Evolutionary conservation across 2,329 filamentous ascomycete genomes (phyloP), one percentile per base, ranked within the genome.

Genomic region (Colletotrichum incanum): DNA sequence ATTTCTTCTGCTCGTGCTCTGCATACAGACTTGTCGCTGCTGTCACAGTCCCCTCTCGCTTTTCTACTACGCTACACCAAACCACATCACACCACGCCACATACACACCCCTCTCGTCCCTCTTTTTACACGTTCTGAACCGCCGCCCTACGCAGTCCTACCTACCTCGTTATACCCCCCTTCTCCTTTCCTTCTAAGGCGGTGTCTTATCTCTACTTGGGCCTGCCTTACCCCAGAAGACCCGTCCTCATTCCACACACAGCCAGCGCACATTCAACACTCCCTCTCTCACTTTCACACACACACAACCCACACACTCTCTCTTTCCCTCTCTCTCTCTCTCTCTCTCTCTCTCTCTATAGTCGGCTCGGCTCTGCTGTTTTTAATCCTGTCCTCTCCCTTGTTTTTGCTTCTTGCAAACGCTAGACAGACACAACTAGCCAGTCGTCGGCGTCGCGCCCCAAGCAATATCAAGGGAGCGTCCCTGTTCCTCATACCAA

Each of bases 131-230:
- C 59, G 69, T 69, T 72, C 69, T 64, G 37, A 72, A 64, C 59
- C 65, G 59, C 65, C 52, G 69, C 65, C 69, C 59, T 72, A 72
- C 69, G 69, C 59, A 69, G 65, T 69, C 69, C 52, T 64, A 64
- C 69, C 52, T 64, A 64, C 69, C 59, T 72, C 58, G 37, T 58
- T 47, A 41, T 50, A 58, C 39, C 41, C 31, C 45, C 62, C 68
- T 52, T 50, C 59, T 64, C 68, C 58, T 64, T 72, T 63, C 72
- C 47, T 50, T 45, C 43, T 56, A 58, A 70, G 59, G 14, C 45
- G 14, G 45, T 23, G 28, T 39, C 52, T 56, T 54, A 56, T 72
- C 68, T 72, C 41, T 49, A n/a, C 37, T 43, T 58, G 28, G 28
- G 34, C 14, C 34, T 26, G 41, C 23, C 28, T 61, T 8, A n/a